Evolutionary conservation across 805 yeast genomes (phyloP).

Genomic region (Candida boleticola): DNA sequence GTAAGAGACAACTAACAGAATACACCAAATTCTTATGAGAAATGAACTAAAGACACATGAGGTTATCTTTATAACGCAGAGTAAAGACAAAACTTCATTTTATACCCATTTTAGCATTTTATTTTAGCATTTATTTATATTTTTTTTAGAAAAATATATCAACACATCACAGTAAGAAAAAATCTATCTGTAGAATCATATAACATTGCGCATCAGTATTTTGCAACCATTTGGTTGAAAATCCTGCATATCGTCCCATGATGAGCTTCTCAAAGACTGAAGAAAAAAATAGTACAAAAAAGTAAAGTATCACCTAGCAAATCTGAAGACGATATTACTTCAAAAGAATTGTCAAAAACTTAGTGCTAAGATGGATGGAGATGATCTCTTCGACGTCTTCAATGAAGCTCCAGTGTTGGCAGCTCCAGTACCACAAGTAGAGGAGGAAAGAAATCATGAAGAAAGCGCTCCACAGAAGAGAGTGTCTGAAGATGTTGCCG

Average conservation of each 20-base stretch:
- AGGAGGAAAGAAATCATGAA: conserved; percentile 10
- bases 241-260: not conserved
- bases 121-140: too few species aligned
- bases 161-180: too few species aligned
- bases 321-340: too few species aligned
- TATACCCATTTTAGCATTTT: too few species aligned
- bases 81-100: too few species aligned
- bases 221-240: conserved; percentile 5
- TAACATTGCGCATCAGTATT: not conserved
- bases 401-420: conserved; percentile 49
- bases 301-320: not conserved
- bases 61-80: too few species aligned
- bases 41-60: too few species aligned
- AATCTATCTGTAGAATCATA: too few species aligned
- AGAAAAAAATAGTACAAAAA: conserved; percentile 1
- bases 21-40: too few species aligned
- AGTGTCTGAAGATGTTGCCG: conserved; percentile 24
- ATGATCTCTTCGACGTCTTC: conserved; percentile 63
- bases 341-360: too few species aligned
- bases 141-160: too few species aligned
- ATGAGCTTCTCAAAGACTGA: conserved; percentile 5
- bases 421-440: conserved; percentile 11
- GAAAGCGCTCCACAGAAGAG: conserved; percentile 19
- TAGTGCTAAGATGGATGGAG: conserved; percentile 43
- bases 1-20: not conserved